Evolutionary conservation across 441 rosid genomes (phyloP), one percentile per base, ranked within the genome.

Genomic region (Eruca vesicaria): DNA sequence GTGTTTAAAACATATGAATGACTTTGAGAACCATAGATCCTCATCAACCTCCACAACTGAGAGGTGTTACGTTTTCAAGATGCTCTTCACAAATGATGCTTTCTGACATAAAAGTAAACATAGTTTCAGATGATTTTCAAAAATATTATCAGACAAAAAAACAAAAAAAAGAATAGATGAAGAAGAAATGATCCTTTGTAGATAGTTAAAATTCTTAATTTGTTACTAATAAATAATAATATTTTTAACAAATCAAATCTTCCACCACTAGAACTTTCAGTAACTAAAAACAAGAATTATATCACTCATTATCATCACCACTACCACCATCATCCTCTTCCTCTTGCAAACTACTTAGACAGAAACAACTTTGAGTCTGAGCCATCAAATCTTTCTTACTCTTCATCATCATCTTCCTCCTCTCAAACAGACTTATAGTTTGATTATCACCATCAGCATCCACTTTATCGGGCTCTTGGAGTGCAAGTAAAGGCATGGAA

Each of bases 11-110:
- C n/a, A 96, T 95, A 86, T 92, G 93, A 75, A 95, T 93, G 41
- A 91, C 85, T 76, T 97, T 98, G 9, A 81, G 78, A 57, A 90
- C 99, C 75, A 95, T 96, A 35, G 95, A 92, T 92, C 99, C 88
- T 92, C 96, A 50, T 95, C 99, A 79, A 95, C 92, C 72, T 95
- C 99, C 68, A 93, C 97, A 84, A 95, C 91, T 93, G 58, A 95
- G 81, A 2, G 97, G 95, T 56, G 93, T 66, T 76, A 89, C 90
- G n/a, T 84, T 87, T 0, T 78, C 95, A 9, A 91, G 86, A 82
- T 90, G 97, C 80, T 95, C 98, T 84, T 95, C 97, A 32, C 88
- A 29, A 1, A 91, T 68, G 82, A 72, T 76, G 94, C 69, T 84
- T 93, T 95, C 97, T 88, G 85, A 76, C 26, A 7, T 38, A 52